Conservation (phyloP, 2,329 filamentous ascomycete species). For the Apiospora hydei region DNA sequence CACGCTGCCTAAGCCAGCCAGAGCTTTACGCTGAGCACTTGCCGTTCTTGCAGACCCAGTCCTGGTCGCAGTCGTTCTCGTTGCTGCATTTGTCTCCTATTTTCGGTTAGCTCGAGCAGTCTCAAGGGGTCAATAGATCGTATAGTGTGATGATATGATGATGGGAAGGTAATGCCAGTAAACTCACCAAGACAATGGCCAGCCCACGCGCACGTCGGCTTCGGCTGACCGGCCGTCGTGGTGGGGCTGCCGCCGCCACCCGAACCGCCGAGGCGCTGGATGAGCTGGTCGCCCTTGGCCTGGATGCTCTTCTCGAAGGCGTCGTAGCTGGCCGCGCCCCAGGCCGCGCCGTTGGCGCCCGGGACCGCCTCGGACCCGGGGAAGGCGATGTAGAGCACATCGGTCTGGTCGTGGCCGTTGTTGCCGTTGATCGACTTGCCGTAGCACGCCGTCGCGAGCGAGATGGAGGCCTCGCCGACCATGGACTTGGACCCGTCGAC, state of each 20-base stretch:
- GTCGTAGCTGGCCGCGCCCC: slow-evolving; percentile 56
- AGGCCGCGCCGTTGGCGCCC: slow-evolving; percentile 59
- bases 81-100: slow-evolving; percentile 3
- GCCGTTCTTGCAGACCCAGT: slow-evolving; percentile 15
- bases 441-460: slow-evolving; percentile 65
- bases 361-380: slow-evolving; percentile 63
- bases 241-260: not conserved
- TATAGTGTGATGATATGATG: not conserved
- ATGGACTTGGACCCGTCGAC: slow-evolving; percentile 54
- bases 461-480: slow-evolving; percentile 64
- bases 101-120: not conserved
- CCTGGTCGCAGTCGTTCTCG: slow-evolving; percentile 16
- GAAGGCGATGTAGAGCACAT: slow-evolving; percentile 70
- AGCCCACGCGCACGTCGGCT: not conserved
- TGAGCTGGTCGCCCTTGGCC: slow-evolving; percentile 57
- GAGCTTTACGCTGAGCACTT: not conserved
- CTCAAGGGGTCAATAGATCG: not conserved
- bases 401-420: slow-evolving; percentile 60
- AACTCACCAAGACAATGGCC: not conserved
- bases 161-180: no score
- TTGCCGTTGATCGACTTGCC: slow-evolving; percentile 61
- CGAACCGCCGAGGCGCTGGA: slow-evolving; percentile 46
- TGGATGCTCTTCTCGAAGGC: slow-evolving; percentile 63
- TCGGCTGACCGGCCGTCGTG: not conserved
- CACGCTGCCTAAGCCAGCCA: not conserved